These are phyloP conservation scores for Pichia sp. DNA, from an alignment of 1,139 yeast species.

Conservation along the genomic window DNA sequence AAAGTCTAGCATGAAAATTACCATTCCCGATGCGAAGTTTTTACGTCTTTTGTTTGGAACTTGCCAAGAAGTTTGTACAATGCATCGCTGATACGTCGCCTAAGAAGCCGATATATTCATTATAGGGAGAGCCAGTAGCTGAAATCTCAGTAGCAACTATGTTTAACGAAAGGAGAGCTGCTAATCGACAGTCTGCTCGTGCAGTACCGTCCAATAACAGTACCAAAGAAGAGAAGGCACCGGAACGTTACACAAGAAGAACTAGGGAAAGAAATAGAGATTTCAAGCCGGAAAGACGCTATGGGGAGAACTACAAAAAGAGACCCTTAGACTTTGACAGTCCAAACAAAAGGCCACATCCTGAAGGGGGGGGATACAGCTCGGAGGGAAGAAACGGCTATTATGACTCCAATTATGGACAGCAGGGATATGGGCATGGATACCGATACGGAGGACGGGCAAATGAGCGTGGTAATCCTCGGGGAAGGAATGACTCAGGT, in stretches of 20 bases:
- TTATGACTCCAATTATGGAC: not conserved
- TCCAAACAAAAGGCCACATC: constrained; percentile 1
- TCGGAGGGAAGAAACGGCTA: not conserved
- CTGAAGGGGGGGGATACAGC: not conserved
- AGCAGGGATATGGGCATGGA: constrained; percentile 7
- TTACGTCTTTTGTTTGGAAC: not conserved
- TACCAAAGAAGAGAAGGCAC: not conserved
- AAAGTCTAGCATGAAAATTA: not conserved
- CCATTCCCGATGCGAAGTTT: not conserved
- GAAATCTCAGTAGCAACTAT: not conserved
- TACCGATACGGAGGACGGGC: constrained; percentile 1
- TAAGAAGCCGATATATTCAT: too few relatives aligned
- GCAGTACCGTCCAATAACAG: not conserved
- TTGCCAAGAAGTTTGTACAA: too few relatives aligned
- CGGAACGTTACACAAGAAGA: not conserved
- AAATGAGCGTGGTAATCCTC: constrained; percentile 11
- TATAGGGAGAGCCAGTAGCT: not conserved
- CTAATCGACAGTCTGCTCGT: constrained; percentile 17
- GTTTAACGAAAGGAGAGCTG: constrained; percentile 25
- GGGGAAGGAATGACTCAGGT: not conserved
- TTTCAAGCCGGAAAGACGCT: not conserved
- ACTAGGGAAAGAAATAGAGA: not conserved
- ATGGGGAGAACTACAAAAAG: not conserved
- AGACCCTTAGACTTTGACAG: not conserved
- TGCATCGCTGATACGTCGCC: too few relatives aligned